A percentile compares a stretch with the other conserved stretches of the same genome.
These are phyloP conservation scores for Ramaria sp. DNA, from an alignment of 768 basidiomycete species.

Conservation along the genomic window DNA sequence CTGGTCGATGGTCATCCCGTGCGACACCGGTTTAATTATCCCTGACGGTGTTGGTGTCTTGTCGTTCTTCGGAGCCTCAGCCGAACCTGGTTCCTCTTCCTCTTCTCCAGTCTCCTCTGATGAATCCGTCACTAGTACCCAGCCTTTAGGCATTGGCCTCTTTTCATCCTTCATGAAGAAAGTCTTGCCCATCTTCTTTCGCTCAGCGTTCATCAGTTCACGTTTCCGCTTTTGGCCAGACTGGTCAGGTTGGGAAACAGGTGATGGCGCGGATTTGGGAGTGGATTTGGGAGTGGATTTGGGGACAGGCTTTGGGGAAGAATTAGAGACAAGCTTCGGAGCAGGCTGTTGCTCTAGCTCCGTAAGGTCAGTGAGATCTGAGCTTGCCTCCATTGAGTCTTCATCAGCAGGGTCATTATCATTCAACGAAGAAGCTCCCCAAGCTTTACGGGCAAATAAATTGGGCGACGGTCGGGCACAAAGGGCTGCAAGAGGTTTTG, in stretches of 20 bases:
- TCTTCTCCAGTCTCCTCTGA: constrained; percentile 9
- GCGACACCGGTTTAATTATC: not conserved
- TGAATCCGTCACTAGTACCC: constrained; percentile 8
- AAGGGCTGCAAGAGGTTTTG: constrained; percentile 5
- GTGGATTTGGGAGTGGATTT: not conserved
- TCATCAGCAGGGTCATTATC: not conserved
- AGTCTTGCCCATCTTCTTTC: not conserved
- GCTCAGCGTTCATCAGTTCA: not conserved
- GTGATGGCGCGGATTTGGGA: not conserved
- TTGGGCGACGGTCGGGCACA: constrained; percentile 7
- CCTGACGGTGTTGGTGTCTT: not conserved
- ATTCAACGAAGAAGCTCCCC: not conserved
- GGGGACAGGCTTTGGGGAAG: not conserved
- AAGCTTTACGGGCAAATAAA: constrained; percentile 1
- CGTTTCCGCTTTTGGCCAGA: constrained; percentile 9
- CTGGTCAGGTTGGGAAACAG: not conserved
- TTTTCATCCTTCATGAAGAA: constrained; percentile 7
- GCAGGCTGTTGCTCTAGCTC: not conserved
- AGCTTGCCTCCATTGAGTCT: not conserved
- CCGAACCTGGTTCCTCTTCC: constrained; percentile 1
- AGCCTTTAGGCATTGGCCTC: constrained; percentile 6
- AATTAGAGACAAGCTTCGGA: not conserved
- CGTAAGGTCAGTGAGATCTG: not conserved
- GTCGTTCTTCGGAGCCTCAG: not conserved
- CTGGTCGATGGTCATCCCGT: not conserved